A percentile compares a stretch with the other conserved stretches of the same genome.
Evolutionary conservation across 225 moss, liverwort and hornwort genomes (phyloP).

Genomic region (Antitrichia curtipendula): DNA sequence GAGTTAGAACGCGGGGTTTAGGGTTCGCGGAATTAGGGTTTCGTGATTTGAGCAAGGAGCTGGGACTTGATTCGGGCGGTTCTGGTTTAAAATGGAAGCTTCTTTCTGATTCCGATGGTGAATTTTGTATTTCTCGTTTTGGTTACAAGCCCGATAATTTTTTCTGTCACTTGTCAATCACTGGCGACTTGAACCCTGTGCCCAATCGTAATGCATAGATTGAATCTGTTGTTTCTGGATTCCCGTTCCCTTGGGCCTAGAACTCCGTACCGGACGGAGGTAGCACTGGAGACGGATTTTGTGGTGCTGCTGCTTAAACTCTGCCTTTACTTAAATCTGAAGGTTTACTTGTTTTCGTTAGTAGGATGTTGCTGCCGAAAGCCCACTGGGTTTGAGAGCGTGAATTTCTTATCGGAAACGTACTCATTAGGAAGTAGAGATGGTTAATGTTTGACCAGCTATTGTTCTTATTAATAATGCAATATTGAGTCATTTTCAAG

Average conservation of each 20-base stretch:
- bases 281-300: neutral
- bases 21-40: conserved; percentile 2
- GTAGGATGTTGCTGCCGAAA: neutral
- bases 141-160: neutral
- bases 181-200: neutral
- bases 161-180: neutral
- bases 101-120: neutral
- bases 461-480: neutral
- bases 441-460: neutral
- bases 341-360: neutral
- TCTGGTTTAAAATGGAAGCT: neutral
- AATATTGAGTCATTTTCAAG: neutral
- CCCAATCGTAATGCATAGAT: neutral
- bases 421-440: neutral
- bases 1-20: neutral
- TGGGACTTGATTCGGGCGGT: neutral
- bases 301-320: neutral
- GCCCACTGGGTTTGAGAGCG: neutral
- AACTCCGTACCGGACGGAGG: neutral
- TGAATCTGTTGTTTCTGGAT: neutral
- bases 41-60: neutral
- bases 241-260: neutral
- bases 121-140: neutral
- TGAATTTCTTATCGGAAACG: neutral
- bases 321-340: neutral